Evolutionary conservation across 768 basidiomycete species (phyloP), one percentile per base, ranked within the genome.

Genomic region (Clavaria fumosa): DNA sequence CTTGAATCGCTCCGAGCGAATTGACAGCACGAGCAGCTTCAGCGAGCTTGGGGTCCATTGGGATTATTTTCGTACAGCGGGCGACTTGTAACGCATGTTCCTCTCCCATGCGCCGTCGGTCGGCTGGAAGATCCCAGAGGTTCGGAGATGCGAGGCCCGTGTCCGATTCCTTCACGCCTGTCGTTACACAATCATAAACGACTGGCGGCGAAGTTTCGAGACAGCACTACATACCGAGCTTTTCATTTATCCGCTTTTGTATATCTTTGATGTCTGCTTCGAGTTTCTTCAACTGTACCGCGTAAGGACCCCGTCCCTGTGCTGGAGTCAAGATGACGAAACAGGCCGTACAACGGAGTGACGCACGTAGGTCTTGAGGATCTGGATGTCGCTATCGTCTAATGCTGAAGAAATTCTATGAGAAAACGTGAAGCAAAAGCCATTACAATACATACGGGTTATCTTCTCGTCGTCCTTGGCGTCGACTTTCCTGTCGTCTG

Each of bases 281-380:
- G 3, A 78, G 81, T 55, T 78, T 74, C 67, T 90, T 95, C 34
- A 97, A 65, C 45, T 78, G 75, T 21, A 67, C 62, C 0, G 90
- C 90, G 53, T 99, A 99, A 39, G 95, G 91, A 40, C 95, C 95
- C 83, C 96, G 93, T 38, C 95, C 93, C 90, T 97, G 53, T 17
- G 40, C 28, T 35, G 12, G 10, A 43, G 31, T 31, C 38, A 26
- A 34, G 34, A 31, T 39, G 12, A 30, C 27, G 34, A 37, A 20
- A 7, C 21, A 23, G 19, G 4, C 23, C 15, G 5, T 22, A 31
- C 37, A 34, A 31, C 23, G 36, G 14, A 37, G 6, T 23, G 19
- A 48, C 77, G 42, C 58, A 88, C 93, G 58, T 97, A 97, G 42
- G 93, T 99, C 66, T 96, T 95, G 45, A 99, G 74, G 47, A 99